Evolutionary conservation across 176 grass and related monocot genomes (phyloP), one percentile per base, ranked within the genome.

Genomic region (Triticum timopheevii): DNA sequence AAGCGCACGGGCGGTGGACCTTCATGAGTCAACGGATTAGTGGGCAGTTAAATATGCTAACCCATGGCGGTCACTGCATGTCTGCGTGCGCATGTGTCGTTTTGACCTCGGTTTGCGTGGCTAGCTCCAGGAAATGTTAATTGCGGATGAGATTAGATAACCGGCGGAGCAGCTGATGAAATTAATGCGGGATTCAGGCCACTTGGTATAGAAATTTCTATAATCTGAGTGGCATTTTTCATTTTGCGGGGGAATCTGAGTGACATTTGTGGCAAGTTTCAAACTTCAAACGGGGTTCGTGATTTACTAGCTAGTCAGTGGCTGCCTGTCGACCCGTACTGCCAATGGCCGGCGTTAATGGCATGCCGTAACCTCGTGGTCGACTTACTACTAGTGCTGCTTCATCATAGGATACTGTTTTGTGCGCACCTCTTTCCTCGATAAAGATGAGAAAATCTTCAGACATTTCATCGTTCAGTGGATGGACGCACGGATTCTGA

Each of bases 21-120:
- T 69, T 0, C 1, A 80, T 74, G 66, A 33, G 81, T 81, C 78
- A 82, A 12, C 79, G 42, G 33, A 52, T 65, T 23, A 78, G 19
- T 19, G 52, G 50, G 0, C 13, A 54, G 45, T 33, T 67, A 8
- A 36, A 69, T 38, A 69, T 0, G 20, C 38, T 39, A 0, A 40
- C 2, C 50, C 12, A 50, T 69, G 66, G 65, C 17, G 13, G 65
- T 68, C 65, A 35, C 35, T 73, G 39, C 2, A 79, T 86, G 73
- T 44, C 35, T 44, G 73, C 65, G 56, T 59, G 33, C 66, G 54
- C 64, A 71, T 72, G 34, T 83, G 74, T 22, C 17, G 73, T 66
- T 59, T 72, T 78, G 45, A 81, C 83, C 67, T 89, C 80, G 83
- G 66, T 85, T 81, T 61, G 78, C 66, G 61, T 80, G 68, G 65